phyloP scores from a whole-genome alignment of 2,329 filamentous ascomycete genomes.

The Cladosporium austrohemisphaericum region DNA sequence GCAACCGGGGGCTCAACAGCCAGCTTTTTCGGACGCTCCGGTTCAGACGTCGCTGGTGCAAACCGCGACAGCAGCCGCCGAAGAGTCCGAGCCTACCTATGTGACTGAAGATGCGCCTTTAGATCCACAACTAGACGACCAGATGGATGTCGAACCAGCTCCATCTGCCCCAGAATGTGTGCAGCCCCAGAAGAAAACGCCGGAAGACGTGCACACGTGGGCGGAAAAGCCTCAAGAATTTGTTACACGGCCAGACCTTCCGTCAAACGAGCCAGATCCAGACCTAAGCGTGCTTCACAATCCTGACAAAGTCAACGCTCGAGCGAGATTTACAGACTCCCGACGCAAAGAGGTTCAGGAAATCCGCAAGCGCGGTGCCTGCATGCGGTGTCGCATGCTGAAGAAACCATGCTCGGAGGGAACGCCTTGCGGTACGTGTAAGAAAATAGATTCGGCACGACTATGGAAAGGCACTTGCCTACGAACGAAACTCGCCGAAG shows the following conservation, averaged over 20 bases:
- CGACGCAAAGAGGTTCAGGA: slow-evolving; percentile 58
- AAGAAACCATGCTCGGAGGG: slow-evolving; percentile 62
- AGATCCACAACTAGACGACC: slow-evolving; percentile 8
- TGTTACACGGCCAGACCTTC: slow-evolving; percentile 11
- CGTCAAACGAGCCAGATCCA: slow-evolving; percentile 14
- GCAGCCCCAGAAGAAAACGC: background rate
- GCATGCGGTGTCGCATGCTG: slow-evolving; percentile 61
- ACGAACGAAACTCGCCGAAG: slow-evolving; percentile 55
- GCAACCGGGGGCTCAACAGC: background rate
- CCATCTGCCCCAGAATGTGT: background rate
- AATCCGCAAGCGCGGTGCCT: slow-evolving; percentile 58
- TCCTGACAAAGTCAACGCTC: slow-evolving; percentile 20
- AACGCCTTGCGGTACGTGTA: slow-evolving; percentile 57
- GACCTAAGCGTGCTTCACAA: slow-evolving; percentile 20
- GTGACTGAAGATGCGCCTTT: background rate
- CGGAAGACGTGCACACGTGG: slow-evolving; percentile 17
- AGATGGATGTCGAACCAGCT: background rate
- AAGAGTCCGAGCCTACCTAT: background rate
- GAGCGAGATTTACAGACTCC: slow-evolving; percentile 54
- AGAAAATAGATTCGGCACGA: slow-evolving; percentile 57
- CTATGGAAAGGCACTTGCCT: slow-evolving; percentile 60
- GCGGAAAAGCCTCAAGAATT: slow-evolving; percentile 21
- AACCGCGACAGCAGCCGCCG: slow-evolving; percentile 20
- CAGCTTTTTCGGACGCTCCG: background rate
- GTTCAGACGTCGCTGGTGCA: slow-evolving; percentile 18